These are phyloP conservation scores for Leishmania tarentolae DNA, from an alignment of 208 protist species.

Conservation along the genomic window DNA sequence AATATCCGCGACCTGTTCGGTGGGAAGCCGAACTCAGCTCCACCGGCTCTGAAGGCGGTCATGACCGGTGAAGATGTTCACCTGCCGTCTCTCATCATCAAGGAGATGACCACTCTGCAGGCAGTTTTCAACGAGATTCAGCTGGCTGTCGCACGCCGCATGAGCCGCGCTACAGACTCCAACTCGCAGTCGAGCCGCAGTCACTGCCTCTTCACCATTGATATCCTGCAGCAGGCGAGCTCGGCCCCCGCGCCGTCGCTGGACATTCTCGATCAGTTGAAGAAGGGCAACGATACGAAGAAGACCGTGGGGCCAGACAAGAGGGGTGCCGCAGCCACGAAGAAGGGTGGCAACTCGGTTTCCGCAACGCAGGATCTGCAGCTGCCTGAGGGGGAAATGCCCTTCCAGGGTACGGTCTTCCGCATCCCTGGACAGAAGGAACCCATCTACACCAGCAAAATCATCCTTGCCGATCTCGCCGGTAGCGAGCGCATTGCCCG, in stretches of 20 bases:
- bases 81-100: conserved; percentile 67
- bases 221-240: conserved; percentile 83
- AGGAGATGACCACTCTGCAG: conserved; percentile 66
- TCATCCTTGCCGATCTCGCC: conserved; percentile 93
- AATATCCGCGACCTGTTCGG: conserved; percentile 86
- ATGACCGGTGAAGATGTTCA: conserved; percentile 75
- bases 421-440: conserved; percentile 72
- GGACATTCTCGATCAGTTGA: conserved; percentile 46
- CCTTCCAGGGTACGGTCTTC: conserved; percentile 75
- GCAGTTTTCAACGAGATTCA: conserved; percentile 77
- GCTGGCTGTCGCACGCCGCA: conserved; percentile 65
- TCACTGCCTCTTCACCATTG: conserved; percentile 92
- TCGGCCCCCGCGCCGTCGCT: conserved; percentile 70
- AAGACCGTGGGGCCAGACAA: conserved; percentile 16
- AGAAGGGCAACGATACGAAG: conserved; percentile 32
- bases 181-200: conserved; percentile 91
- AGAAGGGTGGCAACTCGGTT: conserved; percentile 11
- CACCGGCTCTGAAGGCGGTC: conserved; percentile 79
- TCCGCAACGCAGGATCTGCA: conserved; percentile 9
- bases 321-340: conserved; percentile 15
- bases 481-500: conserved; percentile 87
- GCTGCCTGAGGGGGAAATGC: conserved; percentile 59
- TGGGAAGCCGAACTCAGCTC: conserved; percentile 41
- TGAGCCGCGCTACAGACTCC: conserved; percentile 72
- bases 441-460: conserved; percentile 80